phyloP scores from a whole-genome alignment of 768 basidiomycete species.

The Mycena kentingensis region DNA sequence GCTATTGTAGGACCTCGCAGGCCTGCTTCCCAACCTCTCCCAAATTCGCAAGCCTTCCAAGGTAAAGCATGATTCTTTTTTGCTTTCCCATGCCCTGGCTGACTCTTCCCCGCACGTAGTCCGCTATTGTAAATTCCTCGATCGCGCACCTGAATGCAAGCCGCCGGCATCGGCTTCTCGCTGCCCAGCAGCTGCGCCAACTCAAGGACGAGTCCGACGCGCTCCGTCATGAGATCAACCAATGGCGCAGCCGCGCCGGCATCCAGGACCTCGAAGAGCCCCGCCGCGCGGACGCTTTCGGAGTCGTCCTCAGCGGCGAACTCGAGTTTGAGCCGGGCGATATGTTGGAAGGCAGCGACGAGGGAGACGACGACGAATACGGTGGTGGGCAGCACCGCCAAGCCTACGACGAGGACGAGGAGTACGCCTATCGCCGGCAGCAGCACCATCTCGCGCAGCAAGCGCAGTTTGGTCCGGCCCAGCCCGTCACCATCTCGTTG shows the following conservation, averaged over 20 bases:
- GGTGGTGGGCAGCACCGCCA: conserved; percentile 1
- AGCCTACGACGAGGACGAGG: conserved; percentile 14
- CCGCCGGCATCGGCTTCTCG: conserved; percentile 78
- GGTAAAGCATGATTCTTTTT: too few species aligned
- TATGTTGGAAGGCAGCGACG: conserved; percentile 48
- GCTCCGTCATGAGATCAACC: conserved; percentile 88
- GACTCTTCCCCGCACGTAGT: too few species aligned
- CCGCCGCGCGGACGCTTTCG: conserved; percentile 68
- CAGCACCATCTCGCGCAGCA: conserved; percentile 11
- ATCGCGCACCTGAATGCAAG: conserved; percentile 87
- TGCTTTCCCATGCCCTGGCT: too few species aligned
- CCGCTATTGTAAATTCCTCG: conserved; percentile 93
- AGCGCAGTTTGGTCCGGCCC: conserved; percentile 6
- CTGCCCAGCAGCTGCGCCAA: conserved; percentile 80
- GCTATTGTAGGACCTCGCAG: conserved; percentile 77
- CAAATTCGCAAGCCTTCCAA: conserved; percentile 94
- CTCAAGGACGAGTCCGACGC: conserved; percentile 83
- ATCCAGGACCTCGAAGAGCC: conserved; percentile 77
- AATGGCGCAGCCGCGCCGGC: conserved; percentile 84
- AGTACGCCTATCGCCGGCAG: conserved; percentile 16
- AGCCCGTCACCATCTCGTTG: conserved; percentile 16
- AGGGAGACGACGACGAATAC: conserved; percentile 54
- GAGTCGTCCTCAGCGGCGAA: conserved; percentile 70
- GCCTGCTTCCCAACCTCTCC: conserved; percentile 89
- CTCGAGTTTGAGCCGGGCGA: conserved; percentile 59